phyloP scores from a whole-genome alignment of 805 yeast species.

The Jamesozyma lodderae region DNA sequence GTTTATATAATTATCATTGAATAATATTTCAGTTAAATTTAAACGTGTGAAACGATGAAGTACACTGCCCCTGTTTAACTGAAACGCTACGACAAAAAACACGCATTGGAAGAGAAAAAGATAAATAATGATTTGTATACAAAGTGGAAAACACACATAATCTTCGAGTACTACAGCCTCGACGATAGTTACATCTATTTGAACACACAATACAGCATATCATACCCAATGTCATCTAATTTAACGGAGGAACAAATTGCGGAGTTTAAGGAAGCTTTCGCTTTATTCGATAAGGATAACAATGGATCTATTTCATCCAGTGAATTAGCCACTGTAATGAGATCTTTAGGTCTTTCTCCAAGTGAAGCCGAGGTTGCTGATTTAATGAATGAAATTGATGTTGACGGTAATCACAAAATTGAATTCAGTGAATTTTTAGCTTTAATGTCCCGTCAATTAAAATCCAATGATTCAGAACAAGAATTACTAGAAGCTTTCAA shows the following conservation, averaged over 20 bases:
- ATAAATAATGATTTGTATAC: no score
- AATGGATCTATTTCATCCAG: constrained; percentile 94
- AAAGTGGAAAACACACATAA: no score
- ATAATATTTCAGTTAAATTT: no score
- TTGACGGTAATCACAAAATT: constrained; percentile 84
- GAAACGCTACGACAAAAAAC: no score
- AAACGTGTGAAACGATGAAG: no score
- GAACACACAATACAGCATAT: no score
- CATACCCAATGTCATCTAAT: constrained; percentile 43
- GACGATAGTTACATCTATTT: no score
- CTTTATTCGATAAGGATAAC: constrained; percentile 91
- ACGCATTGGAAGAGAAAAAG: no score
- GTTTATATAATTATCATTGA: not conserved
- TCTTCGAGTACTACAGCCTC: no score
- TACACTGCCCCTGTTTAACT: no score
- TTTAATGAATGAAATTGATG: constrained; percentile 94
- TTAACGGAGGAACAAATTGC: constrained; percentile 93
- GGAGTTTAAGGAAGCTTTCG: constrained; percentile 96
- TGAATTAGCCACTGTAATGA: constrained; percentile 96
- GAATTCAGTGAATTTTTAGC: constrained; percentile 78
- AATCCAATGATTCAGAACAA: constrained; percentile 94
- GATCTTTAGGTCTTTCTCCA: constrained; percentile 97
- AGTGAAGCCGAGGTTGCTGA: constrained; percentile 93
- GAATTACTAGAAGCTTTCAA: constrained; percentile 96
- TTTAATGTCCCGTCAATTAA: constrained; percentile 86